phyloP scores from a whole-genome alignment of 2,329 filamentous ascomycete species.

The Penicillium freii region DNA sequence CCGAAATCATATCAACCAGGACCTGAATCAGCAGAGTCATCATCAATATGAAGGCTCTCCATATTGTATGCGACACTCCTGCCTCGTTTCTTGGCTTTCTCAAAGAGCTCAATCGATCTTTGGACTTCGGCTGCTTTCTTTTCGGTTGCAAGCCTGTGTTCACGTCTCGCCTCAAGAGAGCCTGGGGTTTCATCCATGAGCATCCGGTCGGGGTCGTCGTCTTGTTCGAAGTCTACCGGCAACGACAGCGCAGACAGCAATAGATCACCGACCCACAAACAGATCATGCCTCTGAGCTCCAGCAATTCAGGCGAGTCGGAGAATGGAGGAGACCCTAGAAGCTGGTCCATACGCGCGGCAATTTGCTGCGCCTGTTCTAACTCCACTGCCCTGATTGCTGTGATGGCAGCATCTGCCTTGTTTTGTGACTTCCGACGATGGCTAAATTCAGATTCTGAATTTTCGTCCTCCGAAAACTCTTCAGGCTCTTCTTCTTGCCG shows the following conservation, averaged over 20 bases:
- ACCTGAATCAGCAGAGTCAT: constrained; percentile 12
- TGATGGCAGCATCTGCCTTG: constrained; percentile 36
- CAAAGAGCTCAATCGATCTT: constrained; percentile 36
- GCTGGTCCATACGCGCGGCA: constrained; percentile 65
- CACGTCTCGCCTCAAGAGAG: constrained; percentile 32
- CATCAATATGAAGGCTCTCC: constrained; percentile 31
- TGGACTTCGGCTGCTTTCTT: constrained; percentile 31
- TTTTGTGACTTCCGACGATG: constrained; percentile 26
- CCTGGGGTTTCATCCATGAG: constrained; percentile 23
- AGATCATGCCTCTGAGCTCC: constrained; percentile 69
- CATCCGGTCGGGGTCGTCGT: constrained; percentile 17
- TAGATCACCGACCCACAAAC: constrained; percentile 73
- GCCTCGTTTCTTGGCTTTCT: constrained; percentile 34
- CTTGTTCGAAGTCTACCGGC: constrained; percentile 14
- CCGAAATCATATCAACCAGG: neutral
- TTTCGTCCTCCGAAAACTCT: constrained; percentile 35
- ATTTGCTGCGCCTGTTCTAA: constrained; percentile 62
- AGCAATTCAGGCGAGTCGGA: constrained; percentile 66
- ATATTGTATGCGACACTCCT: constrained; percentile 32
- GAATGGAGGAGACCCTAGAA: constrained; percentile 69
- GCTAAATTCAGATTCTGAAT: constrained; percentile 25
- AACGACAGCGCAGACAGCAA: constrained; percentile 35
- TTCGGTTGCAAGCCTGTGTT: constrained; percentile 36
- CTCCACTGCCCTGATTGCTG: constrained; percentile 50
- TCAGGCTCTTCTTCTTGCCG: constrained; percentile 24